Percentiles rank a stretch among this genome's conserved stretches.
These are phyloP conservation scores for Phialophora expanda DNA, from an alignment of 2,329 filamentous ascomycete species.

Conservation along the genomic window DNA sequence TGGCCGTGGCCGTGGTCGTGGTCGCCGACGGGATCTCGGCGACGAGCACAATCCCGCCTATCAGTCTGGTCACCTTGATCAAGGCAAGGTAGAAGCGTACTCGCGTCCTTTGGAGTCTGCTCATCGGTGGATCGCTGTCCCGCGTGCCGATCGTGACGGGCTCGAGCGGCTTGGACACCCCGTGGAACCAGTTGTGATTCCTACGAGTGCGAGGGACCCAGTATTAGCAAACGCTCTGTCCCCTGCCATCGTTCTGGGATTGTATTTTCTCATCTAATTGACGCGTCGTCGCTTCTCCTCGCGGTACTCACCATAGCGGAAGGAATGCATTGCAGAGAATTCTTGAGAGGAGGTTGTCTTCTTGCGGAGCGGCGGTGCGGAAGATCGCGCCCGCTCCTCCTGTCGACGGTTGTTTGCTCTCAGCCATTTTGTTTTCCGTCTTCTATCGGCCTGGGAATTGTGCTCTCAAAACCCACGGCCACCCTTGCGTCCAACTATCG, in stretches of 20 bases:
- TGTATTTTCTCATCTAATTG: no score
- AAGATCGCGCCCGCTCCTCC: constrained; percentile 4
- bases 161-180: constrained; percentile 19
- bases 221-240: neutral
- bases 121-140: constrained; percentile 21
- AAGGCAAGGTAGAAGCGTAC: constrained; percentile 30
- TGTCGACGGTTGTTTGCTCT: neutral
- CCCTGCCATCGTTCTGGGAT: no score
- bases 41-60: constrained; percentile 25
- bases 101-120: constrained; percentile 21
- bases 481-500: neutral
- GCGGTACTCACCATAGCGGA: constrained; percentile 25
- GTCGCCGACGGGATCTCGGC: constrained; percentile 14
- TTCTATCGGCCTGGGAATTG: neutral
- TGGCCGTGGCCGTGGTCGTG: neutral
- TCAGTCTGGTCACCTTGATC: constrained; percentile 22
- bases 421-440: neutral
- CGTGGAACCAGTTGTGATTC: constrained; percentile 36
- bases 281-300: no score
- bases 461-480: neutral
- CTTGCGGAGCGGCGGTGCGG: constrained; percentile 21
- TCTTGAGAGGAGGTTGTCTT: constrained; percentile 30
- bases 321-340: constrained; percentile 35
- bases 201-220: neutral
- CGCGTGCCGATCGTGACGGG: constrained; percentile 23